These are phyloP conservation scores for Penicillium polonicum DNA, from an alignment of 2,329 filamentous ascomycete genomes.

Conservation along the genomic window DNA sequence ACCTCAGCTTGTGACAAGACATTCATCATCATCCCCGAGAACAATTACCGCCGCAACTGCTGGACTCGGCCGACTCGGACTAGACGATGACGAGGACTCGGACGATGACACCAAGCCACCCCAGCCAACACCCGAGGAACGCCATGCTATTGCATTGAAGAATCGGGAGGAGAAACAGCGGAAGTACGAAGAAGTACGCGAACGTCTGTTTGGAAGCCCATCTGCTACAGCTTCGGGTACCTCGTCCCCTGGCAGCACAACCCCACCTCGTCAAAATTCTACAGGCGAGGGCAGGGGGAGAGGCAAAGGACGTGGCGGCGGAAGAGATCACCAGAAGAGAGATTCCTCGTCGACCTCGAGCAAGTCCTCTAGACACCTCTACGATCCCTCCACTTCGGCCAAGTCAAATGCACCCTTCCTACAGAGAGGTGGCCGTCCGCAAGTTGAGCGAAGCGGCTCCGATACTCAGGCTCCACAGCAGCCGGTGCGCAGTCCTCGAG, in stretches of 20 bases:
- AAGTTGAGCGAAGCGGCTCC: constrained; percentile 41
- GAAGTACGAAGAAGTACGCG: constrained; percentile 83
- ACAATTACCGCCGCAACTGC: constrained; percentile 44
- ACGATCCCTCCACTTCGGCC: constrained; percentile 69
- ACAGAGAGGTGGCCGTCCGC: constrained; percentile 45
- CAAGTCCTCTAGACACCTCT: constrained; percentile 60
- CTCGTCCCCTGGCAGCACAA: constrained; percentile 62
- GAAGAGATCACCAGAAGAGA: constrained; percentile 44
- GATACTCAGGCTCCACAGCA: constrained; percentile 48
- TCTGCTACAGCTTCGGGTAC: constrained; percentile 50
- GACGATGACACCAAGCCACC: constrained; percentile 62
- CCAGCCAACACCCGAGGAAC: constrained; percentile 70
- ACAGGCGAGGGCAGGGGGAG: constrained; percentile 41
- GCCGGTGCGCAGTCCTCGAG: constrained; percentile 70
- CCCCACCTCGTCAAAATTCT: constrained; percentile 53
- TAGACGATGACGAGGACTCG: constrained; percentile 62
- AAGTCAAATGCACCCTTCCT: constrained; percentile 58
- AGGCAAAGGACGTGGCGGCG: constrained; percentile 52
- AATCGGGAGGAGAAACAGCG: constrained; percentile 87
- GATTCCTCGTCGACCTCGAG: constrained; percentile 40
- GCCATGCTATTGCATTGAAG: constrained; percentile 71
- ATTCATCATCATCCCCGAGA: constrained; percentile 43
- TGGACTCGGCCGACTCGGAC: constrained; percentile 48
- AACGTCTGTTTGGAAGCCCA: constrained; percentile 75
- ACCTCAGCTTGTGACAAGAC: constrained; percentile 63